These are phyloP conservation scores for Cladosporium halotolerans DNA, from an alignment of 2,329 filamentous ascomycete species.

Conservation along the genomic window DNA sequence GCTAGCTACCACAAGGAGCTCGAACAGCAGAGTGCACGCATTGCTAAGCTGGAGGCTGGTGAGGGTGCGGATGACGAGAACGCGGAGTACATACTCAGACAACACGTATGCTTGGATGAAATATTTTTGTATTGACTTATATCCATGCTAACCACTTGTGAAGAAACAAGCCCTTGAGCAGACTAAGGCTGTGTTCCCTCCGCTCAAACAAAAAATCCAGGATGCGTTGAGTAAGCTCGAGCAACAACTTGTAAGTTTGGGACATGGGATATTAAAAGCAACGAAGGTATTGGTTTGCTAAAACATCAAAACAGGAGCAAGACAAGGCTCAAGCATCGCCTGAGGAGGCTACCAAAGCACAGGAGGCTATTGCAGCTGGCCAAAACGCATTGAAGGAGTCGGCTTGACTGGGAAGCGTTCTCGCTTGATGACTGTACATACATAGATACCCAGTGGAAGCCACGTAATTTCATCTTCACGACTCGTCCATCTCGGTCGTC, in stretches of 20 bases:
- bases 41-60: conserved; percentile 58
- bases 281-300: background rate
- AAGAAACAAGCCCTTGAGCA: conserved; percentile 78
- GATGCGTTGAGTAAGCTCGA: conserved; percentile 69
- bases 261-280: background rate
- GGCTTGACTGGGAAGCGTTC: conserved; percentile 16
- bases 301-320: conserved; percentile 29
- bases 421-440: conserved; percentile 1
- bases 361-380: conserved; percentile 37
- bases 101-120: conserved; percentile 60
- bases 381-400: conserved; percentile 35
- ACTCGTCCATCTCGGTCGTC: conserved; percentile 15
- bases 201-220: conserved; percentile 63
- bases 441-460: conserved; percentile 2
- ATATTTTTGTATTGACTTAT: background rate
- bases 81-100: conserved; percentile 70
- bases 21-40: conserved; percentile 63
- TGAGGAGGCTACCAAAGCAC: conserved; percentile 42
- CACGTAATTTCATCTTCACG: conserved; percentile 3
- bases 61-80: conserved; percentile 55
- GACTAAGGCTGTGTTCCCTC: conserved; percentile 75
- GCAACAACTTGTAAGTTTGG: conserved; percentile 62
- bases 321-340: conserved; percentile 35
- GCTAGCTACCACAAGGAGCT: conserved; percentile 84
- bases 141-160: background rate